phyloP scores from a whole-genome alignment of 495 filamentous ascomycete genomes.

The Daldinia concentrica region DNA sequence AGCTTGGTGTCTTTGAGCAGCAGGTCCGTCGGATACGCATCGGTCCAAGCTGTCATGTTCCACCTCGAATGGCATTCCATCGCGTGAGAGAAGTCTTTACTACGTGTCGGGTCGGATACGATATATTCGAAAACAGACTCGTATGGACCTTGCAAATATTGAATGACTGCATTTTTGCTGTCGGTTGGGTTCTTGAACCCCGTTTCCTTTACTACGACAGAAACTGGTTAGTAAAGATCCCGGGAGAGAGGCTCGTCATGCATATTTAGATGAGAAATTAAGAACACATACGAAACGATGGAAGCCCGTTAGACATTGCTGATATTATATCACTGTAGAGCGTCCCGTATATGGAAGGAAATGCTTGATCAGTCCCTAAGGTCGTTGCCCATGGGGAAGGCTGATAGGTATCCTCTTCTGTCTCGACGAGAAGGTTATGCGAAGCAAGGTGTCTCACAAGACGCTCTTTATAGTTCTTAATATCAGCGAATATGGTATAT shows the following conservation, averaged over 20 bases:
- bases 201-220: not conserved
- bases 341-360: constrained; percentile 25
- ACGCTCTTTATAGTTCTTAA: not conserved
- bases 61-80: constrained; percentile 45
- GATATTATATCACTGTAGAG: constrained; percentile 1
- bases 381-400: constrained; percentile 23
- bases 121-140: constrained; percentile 33
- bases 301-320: not conserved
- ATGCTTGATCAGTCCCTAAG: constrained; percentile 17
- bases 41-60: constrained; percentile 42
- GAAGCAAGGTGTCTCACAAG: constrained; percentile 23
- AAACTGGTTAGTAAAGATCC: not conserved
- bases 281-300: constrained; percentile 33
- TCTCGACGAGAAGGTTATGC: constrained; percentile 18
- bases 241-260: not conserved
- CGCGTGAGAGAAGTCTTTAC: constrained; percentile 32
- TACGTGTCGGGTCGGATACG: constrained; percentile 29
- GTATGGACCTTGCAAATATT: constrained; percentile 30
- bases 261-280: not conserved
- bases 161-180: constrained; percentile 32
- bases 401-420: constrained; percentile 17
- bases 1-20: constrained; percentile 12
- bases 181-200: constrained; percentile 41
- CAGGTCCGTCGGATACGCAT: constrained; percentile 19
- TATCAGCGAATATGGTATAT: not conserved